A percentile compares a stretch with the other conserved stretches of the same genome.
These are phyloP conservation scores for Coniella lustricola DNA, from an alignment of 2,329 filamentous ascomycete genomes.

Conservation along the genomic window DNA sequence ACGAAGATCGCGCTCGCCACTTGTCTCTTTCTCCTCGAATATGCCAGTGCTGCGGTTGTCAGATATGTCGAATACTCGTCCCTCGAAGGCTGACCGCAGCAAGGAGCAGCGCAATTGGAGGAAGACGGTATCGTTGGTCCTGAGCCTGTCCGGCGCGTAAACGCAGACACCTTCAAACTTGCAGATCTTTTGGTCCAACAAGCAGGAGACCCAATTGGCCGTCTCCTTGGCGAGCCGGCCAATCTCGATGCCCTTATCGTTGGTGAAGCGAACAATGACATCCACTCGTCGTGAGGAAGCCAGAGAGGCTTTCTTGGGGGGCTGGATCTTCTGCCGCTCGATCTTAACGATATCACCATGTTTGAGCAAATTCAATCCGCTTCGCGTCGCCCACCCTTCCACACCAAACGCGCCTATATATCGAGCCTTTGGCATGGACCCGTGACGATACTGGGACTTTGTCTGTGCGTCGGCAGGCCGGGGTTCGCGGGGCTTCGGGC, in stretches of 20 bases:
- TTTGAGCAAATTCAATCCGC: conserved; percentile 65
- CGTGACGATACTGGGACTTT: conserved; percentile 9
- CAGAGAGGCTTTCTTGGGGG: conserved; percentile 36
- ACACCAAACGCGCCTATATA: conserved; percentile 92
- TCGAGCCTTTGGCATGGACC: conserved; percentile 37
- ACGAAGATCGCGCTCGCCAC: conserved; percentile 76
- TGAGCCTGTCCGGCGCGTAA: conserved; percentile 75
- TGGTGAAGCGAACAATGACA: conserved; percentile 87
- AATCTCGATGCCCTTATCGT: conserved; percentile 69
- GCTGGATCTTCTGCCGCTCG: conserved; percentile 73
- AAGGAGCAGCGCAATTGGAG: conserved; percentile 77
- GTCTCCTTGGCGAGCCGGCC: conserved; percentile 81
- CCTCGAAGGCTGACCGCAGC: conserved; percentile 66
- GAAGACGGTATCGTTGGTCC: conserved; percentile 92
- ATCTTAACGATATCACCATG: conserved; percentile 81
- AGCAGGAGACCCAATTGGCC: conserved; percentile 83
- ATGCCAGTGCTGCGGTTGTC: conserved; percentile 65
- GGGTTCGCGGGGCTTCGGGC: conserved; percentile 6
- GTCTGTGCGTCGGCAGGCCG: background rate
- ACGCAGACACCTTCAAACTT: conserved; percentile 82
- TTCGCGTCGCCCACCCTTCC: conserved; percentile 85
- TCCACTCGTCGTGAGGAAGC: conserved; percentile 60
- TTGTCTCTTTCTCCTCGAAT: conserved; percentile 79
- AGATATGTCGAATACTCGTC: conserved; percentile 51
- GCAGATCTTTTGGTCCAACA: conserved; percentile 87